phyloP scores from a whole-genome alignment of 192 early-diverging fungal species.

The Entomortierella parvispora region DNA sequence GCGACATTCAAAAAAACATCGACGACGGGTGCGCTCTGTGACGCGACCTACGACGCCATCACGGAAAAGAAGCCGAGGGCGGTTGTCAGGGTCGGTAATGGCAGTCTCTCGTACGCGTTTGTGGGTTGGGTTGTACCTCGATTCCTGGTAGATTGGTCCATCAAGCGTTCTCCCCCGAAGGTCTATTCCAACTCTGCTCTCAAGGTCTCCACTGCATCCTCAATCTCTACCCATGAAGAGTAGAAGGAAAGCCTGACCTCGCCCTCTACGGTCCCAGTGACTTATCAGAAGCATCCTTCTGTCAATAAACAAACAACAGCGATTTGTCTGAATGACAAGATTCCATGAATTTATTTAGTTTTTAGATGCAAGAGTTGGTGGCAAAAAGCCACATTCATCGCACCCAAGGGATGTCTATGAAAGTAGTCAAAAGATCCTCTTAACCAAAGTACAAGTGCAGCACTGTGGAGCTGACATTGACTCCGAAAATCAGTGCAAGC shows the following conservation, averaged over 20 bases:
- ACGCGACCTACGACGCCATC: slow-evolving; percentile 43
- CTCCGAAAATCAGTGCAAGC: slow-evolving; percentile 69
- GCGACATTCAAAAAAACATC: slow-evolving; percentile 18
- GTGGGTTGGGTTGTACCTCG: slow-evolving; percentile 38
- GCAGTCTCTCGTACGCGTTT: slow-evolving; percentile 41
- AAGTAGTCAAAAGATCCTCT: not conserved
- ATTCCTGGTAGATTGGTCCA: slow-evolving; percentile 33
- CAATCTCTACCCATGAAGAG: slow-evolving; percentile 5
- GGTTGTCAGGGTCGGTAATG: slow-evolving; percentile 20
- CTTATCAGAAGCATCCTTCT: no score
- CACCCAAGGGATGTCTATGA: no score
- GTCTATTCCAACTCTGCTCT: slow-evolving; percentile 6
- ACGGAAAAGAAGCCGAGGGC: slow-evolving; percentile 13
- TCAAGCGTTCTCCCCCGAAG: slow-evolving; percentile 16
- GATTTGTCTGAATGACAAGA: no score
- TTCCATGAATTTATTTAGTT: no score
- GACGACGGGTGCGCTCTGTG: slow-evolving; percentile 22
- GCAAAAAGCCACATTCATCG: no score
- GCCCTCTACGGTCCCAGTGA: no score
- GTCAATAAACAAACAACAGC: no score
- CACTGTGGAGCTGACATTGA: slow-evolving; percentile 82
- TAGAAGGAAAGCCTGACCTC: not conserved
- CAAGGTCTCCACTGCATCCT: slow-evolving; percentile 12
- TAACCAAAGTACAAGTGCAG: slow-evolving; percentile 81
- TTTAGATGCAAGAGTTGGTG: no score